Base-by-base conservation (phyloP, 2,329 filamentous ascomycete genomes). In the Ascosphaera apis region DNA sequence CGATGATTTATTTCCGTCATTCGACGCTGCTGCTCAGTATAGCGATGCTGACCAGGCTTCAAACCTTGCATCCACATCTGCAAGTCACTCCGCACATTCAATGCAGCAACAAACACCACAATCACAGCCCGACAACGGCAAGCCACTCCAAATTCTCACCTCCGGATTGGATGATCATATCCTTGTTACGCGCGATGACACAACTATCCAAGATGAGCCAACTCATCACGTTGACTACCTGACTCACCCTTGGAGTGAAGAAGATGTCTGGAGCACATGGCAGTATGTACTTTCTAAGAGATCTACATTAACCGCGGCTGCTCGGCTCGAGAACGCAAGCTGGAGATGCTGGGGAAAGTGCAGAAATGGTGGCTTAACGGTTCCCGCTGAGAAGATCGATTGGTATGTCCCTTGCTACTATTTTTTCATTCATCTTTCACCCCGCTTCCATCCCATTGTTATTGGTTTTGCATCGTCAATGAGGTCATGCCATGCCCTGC, bases 181-280 rank as follows among this genome's bases (percentile, higher is more conserved):
- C n/a, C 30, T 31, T 13, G 30, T 31, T 31, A 15, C 30, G 30
- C 16, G 78, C 44, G 83, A 92, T 46, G 83, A 92, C 53, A 77
- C 73, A 7, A 76, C 76, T 8, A 64, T 91, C 27, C 69, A 72
- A 42, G 65, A 64, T 23, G 71, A 77, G 47, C 82, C 82, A 1
- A 83, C 83, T 33, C 67, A 82, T 43, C 82, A 92, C 56, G 84
- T 92, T n/a, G 84, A 92, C 56, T 92, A 92, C 51, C 67, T 93
- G 33, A 91, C 84, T 13, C 80, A 95, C 50, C 72, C 86, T 41
- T 92, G 86, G 81, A 72, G 69, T 42, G 83, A 93, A 55, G 84
- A 95, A 54, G 86, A 98, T 55, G 91, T 95, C 17, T 95, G 84
- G 84, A 76, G 80, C 4, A 93, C 86, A 1, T 95, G 88, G 88